Evolutionary conservation across 805 yeast species (phyloP).

Genomic region (Yamadazyma philogaea): DNA sequence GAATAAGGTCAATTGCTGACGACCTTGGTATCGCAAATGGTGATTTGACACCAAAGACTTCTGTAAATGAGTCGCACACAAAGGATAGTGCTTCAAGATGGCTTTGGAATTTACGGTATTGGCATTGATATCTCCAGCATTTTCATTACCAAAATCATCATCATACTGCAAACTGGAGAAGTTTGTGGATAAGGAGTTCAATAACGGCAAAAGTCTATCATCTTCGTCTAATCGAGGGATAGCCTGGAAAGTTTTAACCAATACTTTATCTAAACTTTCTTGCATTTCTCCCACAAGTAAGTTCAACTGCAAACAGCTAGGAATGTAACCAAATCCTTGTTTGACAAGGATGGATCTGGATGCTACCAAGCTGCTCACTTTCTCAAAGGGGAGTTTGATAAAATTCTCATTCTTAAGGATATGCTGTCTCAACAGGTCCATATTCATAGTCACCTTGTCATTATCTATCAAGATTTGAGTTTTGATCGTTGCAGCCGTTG

Average conservation of each 20-base stretch:
- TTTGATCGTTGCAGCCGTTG: conserved; percentile 47
- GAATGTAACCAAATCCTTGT: conserved; percentile 79
- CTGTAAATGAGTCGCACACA: conserved; percentile 73
- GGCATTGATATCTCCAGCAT: conserved; percentile 52
- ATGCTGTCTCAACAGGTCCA: conserved; percentile 52
- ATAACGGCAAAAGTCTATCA: conserved; percentile 79
- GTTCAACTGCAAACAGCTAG: conserved; percentile 73
- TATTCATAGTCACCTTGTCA: conserved; percentile 28
- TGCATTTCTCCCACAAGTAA: conserved; percentile 69
- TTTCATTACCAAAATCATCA: conserved; percentile 41
- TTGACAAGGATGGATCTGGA: conserved; percentile 65
- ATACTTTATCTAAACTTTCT: conserved; percentile 45
- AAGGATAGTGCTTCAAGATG: conserved; percentile 67
- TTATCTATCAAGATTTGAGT: conserved; percentile 34
- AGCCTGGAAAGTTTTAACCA: conserved; percentile 69
- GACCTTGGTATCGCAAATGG: conserved; percentile 78
- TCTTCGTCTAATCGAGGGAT: conserved; percentile 88
- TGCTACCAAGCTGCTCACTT: conserved; percentile 73
- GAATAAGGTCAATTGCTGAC: conserved; percentile 83
- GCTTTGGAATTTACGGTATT: conserved; percentile 53
- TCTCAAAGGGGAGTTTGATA: conserved; percentile 84
- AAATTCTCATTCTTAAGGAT: conserved; percentile 56
- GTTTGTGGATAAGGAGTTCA: conserved; percentile 67
- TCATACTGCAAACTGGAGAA: conserved; percentile 50
- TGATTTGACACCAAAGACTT: conserved; percentile 54